A percentile compares a stretch with the other conserved stretches of the same genome.
Conservation (phyloP, 305 asterid species). For the Solanum hybrid region DNA sequence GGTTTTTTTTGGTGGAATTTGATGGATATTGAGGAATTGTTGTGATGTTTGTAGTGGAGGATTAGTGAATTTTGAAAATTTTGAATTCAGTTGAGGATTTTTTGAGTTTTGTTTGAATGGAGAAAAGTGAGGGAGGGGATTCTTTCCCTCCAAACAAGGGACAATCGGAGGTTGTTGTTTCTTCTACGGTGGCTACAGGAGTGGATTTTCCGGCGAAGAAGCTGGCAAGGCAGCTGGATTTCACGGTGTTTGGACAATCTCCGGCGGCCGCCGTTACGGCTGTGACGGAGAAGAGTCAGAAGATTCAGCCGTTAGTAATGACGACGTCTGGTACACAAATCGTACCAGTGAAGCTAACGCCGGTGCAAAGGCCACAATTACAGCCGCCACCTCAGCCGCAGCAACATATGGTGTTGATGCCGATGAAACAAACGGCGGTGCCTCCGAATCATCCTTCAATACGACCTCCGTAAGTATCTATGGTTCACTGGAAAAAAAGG, state of each 20-base stretch:
- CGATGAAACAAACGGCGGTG: conserved; percentile 32
- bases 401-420: conserved; percentile 25
- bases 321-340: neutral
- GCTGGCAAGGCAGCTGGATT: conserved; percentile 86
- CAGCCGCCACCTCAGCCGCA: conserved; percentile 15
- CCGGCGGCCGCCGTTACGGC: conserved; percentile 17
- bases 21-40: neutral
- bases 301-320: neutral
- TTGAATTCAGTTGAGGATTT: neutral
- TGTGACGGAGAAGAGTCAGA: conserved; percentile 29
- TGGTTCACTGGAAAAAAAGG: neutral
- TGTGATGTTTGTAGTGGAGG: neutral
- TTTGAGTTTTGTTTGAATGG: conserved; percentile 3
- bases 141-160: conserved; percentile 27
- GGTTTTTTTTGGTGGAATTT: neutral
- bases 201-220: conserved; percentile 52
- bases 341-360: conserved; percentile 17
- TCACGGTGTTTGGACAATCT: conserved; percentile 20
- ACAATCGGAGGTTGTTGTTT: conserved; percentile 26
- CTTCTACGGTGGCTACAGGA: conserved; percentile 16
- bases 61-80: neutral
- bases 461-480: conserved; percentile 46
- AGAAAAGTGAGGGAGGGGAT: conserved; percentile 25
- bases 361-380: conserved; percentile 24
- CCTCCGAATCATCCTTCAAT: conserved; percentile 31